Evolutionary conservation across 768 basidiomycete species (phyloP), one percentile per base, ranked within the genome.

Genomic region (Macrolepiota albuminosa): DNA sequence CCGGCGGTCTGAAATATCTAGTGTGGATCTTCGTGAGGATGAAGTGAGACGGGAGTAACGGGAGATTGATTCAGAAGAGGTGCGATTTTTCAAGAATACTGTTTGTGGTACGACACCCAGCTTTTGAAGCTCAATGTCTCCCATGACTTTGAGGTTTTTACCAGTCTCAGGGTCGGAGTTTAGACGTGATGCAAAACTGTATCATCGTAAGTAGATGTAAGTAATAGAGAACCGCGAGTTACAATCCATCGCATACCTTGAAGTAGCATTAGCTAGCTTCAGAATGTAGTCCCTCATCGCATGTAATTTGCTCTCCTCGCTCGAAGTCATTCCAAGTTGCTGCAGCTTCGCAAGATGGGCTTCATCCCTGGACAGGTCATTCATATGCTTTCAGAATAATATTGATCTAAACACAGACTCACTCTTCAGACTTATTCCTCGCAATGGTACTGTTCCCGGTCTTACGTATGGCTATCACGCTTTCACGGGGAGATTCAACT

Each of bases 41-140:
- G 75, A 71, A 4, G 69, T 60, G 3, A 75, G 57, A 26, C 81
- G 82, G 33, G 81, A 77, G 14, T 75, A 68, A 67, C 71, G 77
- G 55, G 65, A 64, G 14, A 72, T 58, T 11, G 72, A 56, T 6
- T 87, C 84, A 6, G 75, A 36, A 46, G 55, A 69, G 26, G 72
- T 68, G 31, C 81, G 75, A n/a, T 82, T 68, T 66, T 83, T 91
- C 64, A 97, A 76, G 72, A 98, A 97, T 21, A 97, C 86, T 0
- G 93, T 97, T 60, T 92, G 93, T 13, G 94, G 93, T 0, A 95
- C 90, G 5, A 95, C 88, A 1, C 89, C 88, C 4, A 98, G 84
- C 66, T 92, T 93, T 66, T 89, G 89, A 43, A 99, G 80, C 60
- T 93, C 89, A 37, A 93, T 79, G 52, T 88, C 83, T 21, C 83